phyloP scores from a whole-genome alignment of 1,284 basidiomycete species.

The Leccinum cinnamomeum region DNA sequence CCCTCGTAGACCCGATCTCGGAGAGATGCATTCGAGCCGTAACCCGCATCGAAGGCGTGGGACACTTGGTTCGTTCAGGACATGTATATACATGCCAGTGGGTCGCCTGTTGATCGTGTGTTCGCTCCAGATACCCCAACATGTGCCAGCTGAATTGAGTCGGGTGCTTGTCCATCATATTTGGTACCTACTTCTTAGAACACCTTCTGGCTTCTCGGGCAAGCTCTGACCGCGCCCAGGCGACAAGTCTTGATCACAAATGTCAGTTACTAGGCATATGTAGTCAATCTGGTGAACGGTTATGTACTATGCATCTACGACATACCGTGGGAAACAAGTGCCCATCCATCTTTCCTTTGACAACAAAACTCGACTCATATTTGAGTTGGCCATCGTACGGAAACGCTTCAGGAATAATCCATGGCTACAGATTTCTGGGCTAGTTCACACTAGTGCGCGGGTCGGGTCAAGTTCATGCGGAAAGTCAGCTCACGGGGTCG shows the following conservation, averaged over 20 bases:
- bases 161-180: conserved; percentile 15
- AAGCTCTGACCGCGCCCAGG: too few relatives aligned
- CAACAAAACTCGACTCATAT: background rate
- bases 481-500: conserved; percentile 17
- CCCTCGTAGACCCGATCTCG: conserved; percentile 44
- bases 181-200: too few relatives aligned
- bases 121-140: conserved; percentile 27
- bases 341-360: background rate
- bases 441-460: conserved; percentile 68
- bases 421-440: conserved; percentile 80
- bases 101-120: background rate
- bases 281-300: too few relatives aligned
- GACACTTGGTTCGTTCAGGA: conserved; percentile 46
- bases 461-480: conserved; percentile 11
- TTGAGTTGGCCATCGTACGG: background rate
- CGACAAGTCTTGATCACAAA: too few relatives aligned
- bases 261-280: too few relatives aligned
- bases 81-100: background rate
- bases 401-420: background rate
- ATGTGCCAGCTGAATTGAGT: conserved; percentile 23
- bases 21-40: conserved; percentile 44
- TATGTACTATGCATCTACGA: too few relatives aligned
- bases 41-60: conserved; percentile 40
- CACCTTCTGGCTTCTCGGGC: too few relatives aligned
- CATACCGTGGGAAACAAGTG: too few relatives aligned